phyloP scores from a whole-genome alignment of 768 basidiomycete genomes.

The Russula emetica region DNA sequence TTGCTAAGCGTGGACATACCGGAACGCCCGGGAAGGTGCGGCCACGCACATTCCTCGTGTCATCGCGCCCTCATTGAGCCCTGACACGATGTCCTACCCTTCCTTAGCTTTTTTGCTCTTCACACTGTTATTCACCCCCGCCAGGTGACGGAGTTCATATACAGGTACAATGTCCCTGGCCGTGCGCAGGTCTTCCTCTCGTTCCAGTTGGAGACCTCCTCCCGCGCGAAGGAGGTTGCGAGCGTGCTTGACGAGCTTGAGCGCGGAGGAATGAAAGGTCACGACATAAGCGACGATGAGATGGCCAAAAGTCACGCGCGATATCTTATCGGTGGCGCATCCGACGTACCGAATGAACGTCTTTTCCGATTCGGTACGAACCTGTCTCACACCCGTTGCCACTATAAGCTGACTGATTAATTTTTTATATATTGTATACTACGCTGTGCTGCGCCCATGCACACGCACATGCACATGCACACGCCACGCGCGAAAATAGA shows the following conservation, averaged over 20 bases:
- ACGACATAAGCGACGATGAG: slow-evolving; percentile 92
- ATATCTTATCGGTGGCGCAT: slow-evolving; percentile 90
- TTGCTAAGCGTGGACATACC: slow-evolving; percentile 93
- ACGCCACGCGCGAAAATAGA: slow-evolving; percentile 46
- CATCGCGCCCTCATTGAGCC: slow-evolving; percentile 2
- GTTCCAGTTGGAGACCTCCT: slow-evolving; percentile 68
- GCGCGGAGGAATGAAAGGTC: slow-evolving; percentile 69
- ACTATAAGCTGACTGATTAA: neutral
- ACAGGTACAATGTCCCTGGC: slow-evolving; percentile 74
- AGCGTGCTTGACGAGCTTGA: slow-evolving; percentile 61
- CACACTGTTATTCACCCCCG: slow-evolving; percentile 88
- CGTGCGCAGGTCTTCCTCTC: slow-evolving; percentile 87
- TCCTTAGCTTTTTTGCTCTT: slow-evolving; percentile 73
- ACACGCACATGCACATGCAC: neutral
- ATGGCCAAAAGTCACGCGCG: slow-evolving; percentile 91
- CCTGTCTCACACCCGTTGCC: neutral
- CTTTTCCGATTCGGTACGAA: slow-evolving; percentile 86
- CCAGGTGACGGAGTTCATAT: slow-evolving; percentile 92
- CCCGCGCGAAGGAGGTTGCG: slow-evolving; percentile 56
- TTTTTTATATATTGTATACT: neutral
- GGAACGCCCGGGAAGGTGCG: slow-evolving; percentile 85
- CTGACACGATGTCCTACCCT: slow-evolving; percentile 8
- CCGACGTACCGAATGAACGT: slow-evolving; percentile 75
- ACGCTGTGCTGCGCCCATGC: neutral
- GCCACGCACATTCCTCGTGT: slow-evolving; percentile 6